Conservation (phyloP, 805 yeast genomes). For the Kodamaea sagamina region DNA sequence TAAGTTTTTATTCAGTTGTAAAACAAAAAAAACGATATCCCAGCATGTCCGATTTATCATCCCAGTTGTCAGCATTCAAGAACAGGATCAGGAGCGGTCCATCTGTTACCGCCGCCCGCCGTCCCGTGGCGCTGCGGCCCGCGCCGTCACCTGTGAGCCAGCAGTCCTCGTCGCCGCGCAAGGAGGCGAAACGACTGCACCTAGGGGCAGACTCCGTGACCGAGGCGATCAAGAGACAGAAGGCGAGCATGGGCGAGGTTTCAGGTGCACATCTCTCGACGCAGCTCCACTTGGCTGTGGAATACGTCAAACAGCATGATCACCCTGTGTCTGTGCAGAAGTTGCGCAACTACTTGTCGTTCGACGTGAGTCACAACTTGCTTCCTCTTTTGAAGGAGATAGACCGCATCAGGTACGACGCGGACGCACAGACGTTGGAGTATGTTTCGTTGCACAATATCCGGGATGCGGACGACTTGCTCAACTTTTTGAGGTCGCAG, state of each 20-base stretch:
- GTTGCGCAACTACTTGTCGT: conserved; percentile 65
- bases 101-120: conserved; percentile 37
- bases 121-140: conserved; percentile 19
- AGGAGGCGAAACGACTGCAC: conserved; percentile 14
- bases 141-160: conserved; percentile 2
- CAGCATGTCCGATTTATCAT: conserved; percentile 38
- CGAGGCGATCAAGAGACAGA: conserved; percentile 40
- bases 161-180: conserved; percentile 14
- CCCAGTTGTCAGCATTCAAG: conserved; percentile 48
- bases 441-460: conserved; percentile 90
- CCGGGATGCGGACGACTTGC: conserved; percentile 72
- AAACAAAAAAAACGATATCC: background rate
- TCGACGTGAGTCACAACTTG: conserved; percentile 60
- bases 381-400: conserved; percentile 72
- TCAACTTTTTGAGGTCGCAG: conserved; percentile 73
- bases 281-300: conserved; percentile 87
- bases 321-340: conserved; percentile 67
- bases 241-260: conserved; percentile 26
- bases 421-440: conserved; percentile 65
- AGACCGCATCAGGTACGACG: conserved; percentile 73
- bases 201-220: conserved; percentile 25
- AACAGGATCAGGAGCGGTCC: conserved; percentile 48
- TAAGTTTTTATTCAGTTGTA: background rate
- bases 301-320: conserved; percentile 75
- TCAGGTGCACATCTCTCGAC: conserved; percentile 76